Evolutionary conservation across 805 yeast genomes (phyloP).

Genomic region (Clavispora carvajalis): DNA sequence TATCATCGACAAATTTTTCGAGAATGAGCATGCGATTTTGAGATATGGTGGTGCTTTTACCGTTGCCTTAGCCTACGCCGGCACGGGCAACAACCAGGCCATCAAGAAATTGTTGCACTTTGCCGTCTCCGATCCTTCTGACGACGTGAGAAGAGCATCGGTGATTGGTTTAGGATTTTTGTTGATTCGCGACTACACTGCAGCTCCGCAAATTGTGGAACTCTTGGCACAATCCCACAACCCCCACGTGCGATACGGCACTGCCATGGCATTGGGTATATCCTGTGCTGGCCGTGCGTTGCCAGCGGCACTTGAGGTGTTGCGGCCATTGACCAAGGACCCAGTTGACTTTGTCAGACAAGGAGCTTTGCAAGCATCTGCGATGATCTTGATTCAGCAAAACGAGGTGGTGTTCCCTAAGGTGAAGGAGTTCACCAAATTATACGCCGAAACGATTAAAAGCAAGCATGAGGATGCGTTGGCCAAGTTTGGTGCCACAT

Average conservation of each 20-base stretch:
- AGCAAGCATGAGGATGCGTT: conserved; percentile 94
- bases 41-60: conserved; percentile 97
- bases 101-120: conserved; percentile 80
- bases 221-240: conserved; percentile 89
- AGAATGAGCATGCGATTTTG: conserved; percentile 73
- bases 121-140: conserved; percentile 95
- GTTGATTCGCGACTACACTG: conserved; percentile 81
- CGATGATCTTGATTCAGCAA: conserved; percentile 86
- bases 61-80: conserved; percentile 92
- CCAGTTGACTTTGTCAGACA: conserved; percentile 97
- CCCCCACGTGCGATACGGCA: conserved; percentile 97
- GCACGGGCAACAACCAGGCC: conserved; percentile 88
- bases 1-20: conserved; percentile 58
- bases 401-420: conserved; percentile 79
- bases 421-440: conserved; percentile 70
- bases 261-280: conserved; percentile 94
- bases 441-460: conserved; percentile 67
- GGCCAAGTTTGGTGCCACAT: conserved; percentile 95
- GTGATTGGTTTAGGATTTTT: conserved; percentile 90
- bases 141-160: conserved; percentile 95
- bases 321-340: conserved; percentile 89
- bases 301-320: conserved; percentile 82
- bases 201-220: conserved; percentile 93
- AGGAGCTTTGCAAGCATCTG: conserved; percentile 88
- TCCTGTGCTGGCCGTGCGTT: conserved; percentile 94